phyloP scores from a whole-genome alignment of 257 asterid genomes.

The Solanum microdontum region DNA sequence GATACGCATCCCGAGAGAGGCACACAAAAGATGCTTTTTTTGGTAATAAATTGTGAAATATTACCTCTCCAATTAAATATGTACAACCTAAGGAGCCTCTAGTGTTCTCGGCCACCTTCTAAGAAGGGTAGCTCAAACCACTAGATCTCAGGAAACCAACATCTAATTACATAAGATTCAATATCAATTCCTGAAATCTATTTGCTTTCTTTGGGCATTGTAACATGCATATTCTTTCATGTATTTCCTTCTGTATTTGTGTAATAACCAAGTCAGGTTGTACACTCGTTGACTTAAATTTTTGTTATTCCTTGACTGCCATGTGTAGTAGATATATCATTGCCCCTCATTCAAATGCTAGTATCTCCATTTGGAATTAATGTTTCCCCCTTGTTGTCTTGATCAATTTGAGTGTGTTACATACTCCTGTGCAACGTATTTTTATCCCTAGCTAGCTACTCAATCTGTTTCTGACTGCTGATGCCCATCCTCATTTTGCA shows the following conservation, averaged over 20 bases:
- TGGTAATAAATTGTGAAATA: background rate
- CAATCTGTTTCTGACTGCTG: background rate
- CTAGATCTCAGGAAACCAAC: too few relatives aligned
- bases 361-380: background rate
- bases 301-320: background rate
- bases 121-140: too few relatives aligned
- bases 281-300: too few relatives aligned
- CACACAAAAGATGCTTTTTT: too few relatives aligned
- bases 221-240: background rate
- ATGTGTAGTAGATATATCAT: background rate
- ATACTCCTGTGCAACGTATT: background rate
- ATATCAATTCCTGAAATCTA: background rate
- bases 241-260: background rate
- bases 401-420: background rate
- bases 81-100: background rate
- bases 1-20: too few relatives aligned
- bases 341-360: background rate
- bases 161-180: too few relatives aligned
- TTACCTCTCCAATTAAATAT: background rate
- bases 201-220: background rate
- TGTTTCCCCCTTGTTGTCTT: background rate
- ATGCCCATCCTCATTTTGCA: rapidly evolving
- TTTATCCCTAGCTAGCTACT: background rate
- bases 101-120: too few relatives aligned
- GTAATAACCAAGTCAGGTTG: too few relatives aligned